Base-by-base conservation (phyloP, 2,329 filamentous ascomycete species). In the Fusarium sp. region DNA sequence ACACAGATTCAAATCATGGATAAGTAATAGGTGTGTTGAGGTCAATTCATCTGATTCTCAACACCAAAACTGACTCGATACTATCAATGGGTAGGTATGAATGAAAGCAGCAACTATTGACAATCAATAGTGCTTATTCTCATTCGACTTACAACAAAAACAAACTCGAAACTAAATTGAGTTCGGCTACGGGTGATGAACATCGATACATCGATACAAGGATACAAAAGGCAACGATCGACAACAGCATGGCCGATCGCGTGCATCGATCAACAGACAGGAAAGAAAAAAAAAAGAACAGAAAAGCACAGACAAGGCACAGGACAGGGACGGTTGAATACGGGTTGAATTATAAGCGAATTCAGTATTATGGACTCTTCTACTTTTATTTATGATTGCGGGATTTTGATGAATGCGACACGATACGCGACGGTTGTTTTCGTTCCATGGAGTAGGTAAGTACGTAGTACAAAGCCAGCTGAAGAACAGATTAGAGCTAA, bases 131-230 rank as follows among this genome's bases (percentile, higher is more conserved):
- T 52, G 32, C 22, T 38, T 20, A 38, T 51, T 51, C 55, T 47
- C 55, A 29, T 45, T 62, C 25, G 20, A 48, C 45, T 52, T 38
- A 15, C 9, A 53, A 22, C 15, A 53, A 55, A 43, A 58, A 63
- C 45, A 67, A 67, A 57, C 67, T 59, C 46, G 13, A 41, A 44
- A 34, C 62, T 53, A 57, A 38, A 40, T 48, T 69, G 41, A 59
- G 32, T 45, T 70, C 62, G 67, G 58, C 57, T 62, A 49, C 67
- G 67, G 67, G 58, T 70, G 67, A 70, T 70, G 38, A 13, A 29
- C 67, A 46, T 68, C 16, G 45, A 41, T 52, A 27, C 48, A 44
- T 67, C 18, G 45, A 44, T 53, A 40, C 48, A 47, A 20, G 46
- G 25, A 25, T 27, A n/a, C 18, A 58, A 64, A 18, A 40, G 67